These are phyloP conservation scores for Casaregolazyma suthepensis DNA, from an alignment of 1,139 yeast genomes.

Conservation along the genomic window DNA sequence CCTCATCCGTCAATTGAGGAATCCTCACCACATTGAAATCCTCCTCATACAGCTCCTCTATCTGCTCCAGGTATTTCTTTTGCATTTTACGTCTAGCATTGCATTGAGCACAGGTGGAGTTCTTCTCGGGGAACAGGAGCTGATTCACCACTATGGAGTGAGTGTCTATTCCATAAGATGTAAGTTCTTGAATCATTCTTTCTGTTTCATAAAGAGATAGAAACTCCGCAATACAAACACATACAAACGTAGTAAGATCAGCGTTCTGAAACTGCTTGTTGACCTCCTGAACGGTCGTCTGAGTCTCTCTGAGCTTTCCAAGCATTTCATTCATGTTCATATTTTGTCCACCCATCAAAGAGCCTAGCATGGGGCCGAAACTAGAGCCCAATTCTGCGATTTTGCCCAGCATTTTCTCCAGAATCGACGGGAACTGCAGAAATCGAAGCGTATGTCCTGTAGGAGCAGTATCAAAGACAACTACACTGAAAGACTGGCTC, in stretches of 20 bases:
- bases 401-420: conserved; percentile 80
- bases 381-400: conserved; percentile 79
- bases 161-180: conserved; percentile 92
- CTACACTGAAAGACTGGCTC: conserved; percentile 77
- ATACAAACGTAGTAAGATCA: conserved; percentile 89
- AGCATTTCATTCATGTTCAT: conserved; percentile 71
- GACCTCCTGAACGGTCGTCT: conserved; percentile 77
- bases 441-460: conserved; percentile 96
- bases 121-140: conserved; percentile 62
- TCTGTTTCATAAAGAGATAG: conserved; percentile 93
- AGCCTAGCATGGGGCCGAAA: conserved; percentile 85
- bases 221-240: conserved; percentile 96
- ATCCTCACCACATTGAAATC: conserved; percentile 93
- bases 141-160: conserved; percentile 94
- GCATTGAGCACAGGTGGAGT: conserved; percentile 80
- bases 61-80: conserved; percentile 86
- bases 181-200: conserved; percentile 92
- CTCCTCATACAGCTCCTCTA: conserved; percentile 81
- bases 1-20: conserved; percentile 91
- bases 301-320: conserved; percentile 74
- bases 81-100: conserved; percentile 94
- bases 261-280: conserved; percentile 94
- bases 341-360: conserved; percentile 57
- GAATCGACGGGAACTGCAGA: conserved; percentile 85
- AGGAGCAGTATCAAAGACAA: conserved; percentile 96